Base-by-base conservation (phyloP, 352 stramenopile genomes). In the Phytophthora citrophthora region DNA sequence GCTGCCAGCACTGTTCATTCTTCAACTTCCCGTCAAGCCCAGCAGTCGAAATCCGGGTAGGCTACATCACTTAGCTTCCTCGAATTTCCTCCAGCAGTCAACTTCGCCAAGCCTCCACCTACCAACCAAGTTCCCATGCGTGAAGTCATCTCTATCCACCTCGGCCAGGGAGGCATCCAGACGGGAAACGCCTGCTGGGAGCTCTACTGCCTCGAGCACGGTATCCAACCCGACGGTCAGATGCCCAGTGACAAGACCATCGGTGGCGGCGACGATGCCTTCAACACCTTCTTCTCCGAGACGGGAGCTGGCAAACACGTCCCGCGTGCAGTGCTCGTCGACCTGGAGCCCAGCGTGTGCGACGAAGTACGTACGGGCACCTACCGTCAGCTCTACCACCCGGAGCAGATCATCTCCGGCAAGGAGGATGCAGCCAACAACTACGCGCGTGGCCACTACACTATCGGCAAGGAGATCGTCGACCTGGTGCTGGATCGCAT, bases 361-460 rank as follows among this genome's bases (percentile, higher is more conserved):
- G 97, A 99, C 70, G 95, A 99, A 86, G 95, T 99, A 49, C 93
- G 96, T 68, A 94, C 86, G 39, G 97, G 97, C 65, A 97, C 93
- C 9, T 99, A 99, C 88, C 81, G 93, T 61, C 91, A 98, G 68
- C 77, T 99, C 31, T 99, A 99, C 83, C 97, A 99, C 74, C 97
- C 97, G n/a, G 97, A 99, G 70, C 96, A 99, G 78, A 98, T 99
- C 76, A 99, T 99, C 72, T 97, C 89, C 39, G 97, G 97, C 74
- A 99, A 99, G 83, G 96, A 99, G 76, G 96, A 98, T 73, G 96
- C 95, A 1, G 89, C 88, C 26, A 97, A 97, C 81, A 97, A 93
- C 74, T 93, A 91, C 41, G 96, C 95, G 50, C 94, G 94, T 76
- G 96, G 96, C 51, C 95, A 99, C 81, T 96, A 96, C 74, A 96